A percentile compares a stretch with the other conserved stretches of the same genome.
Conservation (phyloP, 139 green algal genomes). For the Coelastrella sp. region DNA sequence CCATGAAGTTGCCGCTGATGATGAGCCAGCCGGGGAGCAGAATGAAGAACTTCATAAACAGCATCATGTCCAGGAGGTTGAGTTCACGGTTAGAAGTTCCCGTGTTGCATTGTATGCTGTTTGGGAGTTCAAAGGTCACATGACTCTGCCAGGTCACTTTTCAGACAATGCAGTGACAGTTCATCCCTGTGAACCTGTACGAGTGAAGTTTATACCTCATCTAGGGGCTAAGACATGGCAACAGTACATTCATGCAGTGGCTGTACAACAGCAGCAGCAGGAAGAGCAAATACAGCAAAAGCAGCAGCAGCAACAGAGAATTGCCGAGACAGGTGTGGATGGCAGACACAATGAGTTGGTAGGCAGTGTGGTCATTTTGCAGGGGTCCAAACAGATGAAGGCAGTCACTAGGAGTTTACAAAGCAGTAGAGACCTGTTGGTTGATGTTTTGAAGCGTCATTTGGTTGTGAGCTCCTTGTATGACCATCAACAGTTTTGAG, state of each 20-base stretch:
- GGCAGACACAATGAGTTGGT: not conserved
- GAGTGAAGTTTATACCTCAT: conserved; percentile 48
- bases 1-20: not conserved
- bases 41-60: not conserved
- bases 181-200: conserved; percentile 57
- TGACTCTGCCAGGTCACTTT: conserved; percentile 53
- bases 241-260: not conserved
- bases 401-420: too few species aligned
- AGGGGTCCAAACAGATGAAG: too few species aligned
- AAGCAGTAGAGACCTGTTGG: not conserved
- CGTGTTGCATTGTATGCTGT: conserved; percentile 49
- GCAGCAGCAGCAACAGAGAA: not conserved
- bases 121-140: conserved; percentile 29
- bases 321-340: not conserved
- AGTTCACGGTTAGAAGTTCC: conserved; percentile 29
- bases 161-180: conserved; percentile 57
- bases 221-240: not conserved
- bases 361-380: not conserved
- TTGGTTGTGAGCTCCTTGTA: conserved; percentile 29
- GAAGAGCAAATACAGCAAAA: not conserved
- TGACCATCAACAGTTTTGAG: conserved; percentile 42
- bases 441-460: not conserved
- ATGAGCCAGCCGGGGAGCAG: not conserved
- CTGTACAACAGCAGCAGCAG: not conserved
- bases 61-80: not conserved